A percentile compares a stretch with the other conserved stretches of the same genome.
Conservation (phyloP, 176 grass and related monocot genomes). For the Musa itinerans region DNA sequence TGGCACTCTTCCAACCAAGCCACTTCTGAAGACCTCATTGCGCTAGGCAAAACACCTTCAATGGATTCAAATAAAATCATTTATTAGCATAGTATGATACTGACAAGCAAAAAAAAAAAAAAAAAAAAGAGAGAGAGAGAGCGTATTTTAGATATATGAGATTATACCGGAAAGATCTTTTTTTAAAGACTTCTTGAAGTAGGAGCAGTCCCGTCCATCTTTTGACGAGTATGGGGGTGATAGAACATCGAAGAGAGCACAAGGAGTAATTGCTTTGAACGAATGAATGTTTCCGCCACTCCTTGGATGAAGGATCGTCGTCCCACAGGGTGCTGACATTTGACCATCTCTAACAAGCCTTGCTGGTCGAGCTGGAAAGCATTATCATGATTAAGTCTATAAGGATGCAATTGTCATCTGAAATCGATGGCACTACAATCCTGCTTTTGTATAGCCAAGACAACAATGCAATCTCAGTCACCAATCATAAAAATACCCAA, state of each 20-base stretch:
- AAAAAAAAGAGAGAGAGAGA: too few species aligned
- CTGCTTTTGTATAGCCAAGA: not conserved
- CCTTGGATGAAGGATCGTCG: conserved; percentile 73
- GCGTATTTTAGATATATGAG: too few species aligned
- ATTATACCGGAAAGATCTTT: conserved; percentile 39
- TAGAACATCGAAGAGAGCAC: conserved; percentile 87
- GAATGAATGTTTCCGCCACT: conserved; percentile 88
- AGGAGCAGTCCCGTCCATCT: conserved; percentile 77
- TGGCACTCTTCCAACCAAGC: conserved; percentile 85
- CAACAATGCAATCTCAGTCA: not conserved
- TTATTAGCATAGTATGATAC: not conserved
- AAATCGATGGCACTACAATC: not conserved
- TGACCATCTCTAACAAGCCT: conserved; percentile 63
- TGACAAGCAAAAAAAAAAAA: too few species aligned
- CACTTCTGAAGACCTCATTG: conserved; percentile 49
- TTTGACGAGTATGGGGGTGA: conserved; percentile 82
- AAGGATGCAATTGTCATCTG: not conserved
- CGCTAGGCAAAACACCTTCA: conserved; percentile 41
- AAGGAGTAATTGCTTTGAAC: conserved; percentile 84
- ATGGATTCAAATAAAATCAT: not conserved
- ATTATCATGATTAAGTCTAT: not conserved
- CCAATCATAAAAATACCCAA: too few species aligned
- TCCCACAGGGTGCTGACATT: conserved; percentile 68
- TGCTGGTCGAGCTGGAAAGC: conserved; percentile 46
- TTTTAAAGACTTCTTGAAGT: conserved; percentile 46